A percentile compares a stretch with the other conserved stretches of the same genome.
phyloP scores from a whole-genome alignment of 2,329 filamentous ascomycete species.

The Aspergillus transmontanensis region DNA sequence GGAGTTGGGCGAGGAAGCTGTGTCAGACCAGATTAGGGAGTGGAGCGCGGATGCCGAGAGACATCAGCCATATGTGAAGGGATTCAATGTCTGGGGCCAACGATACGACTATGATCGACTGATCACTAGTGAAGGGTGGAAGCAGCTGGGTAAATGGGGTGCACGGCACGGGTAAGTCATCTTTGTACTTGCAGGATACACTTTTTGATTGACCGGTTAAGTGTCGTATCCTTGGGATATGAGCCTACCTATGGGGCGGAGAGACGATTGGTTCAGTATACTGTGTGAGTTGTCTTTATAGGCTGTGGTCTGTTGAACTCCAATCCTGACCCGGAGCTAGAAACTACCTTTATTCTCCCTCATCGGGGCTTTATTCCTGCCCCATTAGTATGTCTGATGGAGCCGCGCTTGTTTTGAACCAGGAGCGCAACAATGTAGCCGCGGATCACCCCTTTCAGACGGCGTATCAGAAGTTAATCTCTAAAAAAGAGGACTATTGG shows the following conservation, averaged over 20 bases:
- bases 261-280: conserved; percentile 28
- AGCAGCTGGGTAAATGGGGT: conserved; percentile 38
- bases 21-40: conserved; percentile 31
- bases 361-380: conserved; percentile 64
- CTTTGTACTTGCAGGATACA: neutral
- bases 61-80: conserved; percentile 63
- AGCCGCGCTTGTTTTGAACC: conserved; percentile 36
- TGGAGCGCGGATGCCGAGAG: conserved; percentile 63
- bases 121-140: conserved; percentile 69
- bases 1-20: conserved; percentile 33
- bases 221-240: conserved; percentile 30
- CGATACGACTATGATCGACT: conserved; percentile 57
- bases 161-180: conserved; percentile 29
- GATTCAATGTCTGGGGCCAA: conserved; percentile 64
- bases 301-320: neutral
- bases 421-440: conserved; percentile 16
- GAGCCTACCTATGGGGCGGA: conserved; percentile 24
- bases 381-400: conserved; percentile 63
- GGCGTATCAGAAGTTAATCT: conserved; percentile 18
- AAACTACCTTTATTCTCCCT: conserved; percentile 61
- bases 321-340: conserved; percentile 13
- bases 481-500: conserved; percentile 51
- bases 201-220: conserved; percentile 6
- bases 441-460: conserved; percentile 13
- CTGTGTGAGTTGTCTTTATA: conserved; percentile 24